Conservation (phyloP, 106 monocot species). For the Dioscorea zingiberensis region DNA sequence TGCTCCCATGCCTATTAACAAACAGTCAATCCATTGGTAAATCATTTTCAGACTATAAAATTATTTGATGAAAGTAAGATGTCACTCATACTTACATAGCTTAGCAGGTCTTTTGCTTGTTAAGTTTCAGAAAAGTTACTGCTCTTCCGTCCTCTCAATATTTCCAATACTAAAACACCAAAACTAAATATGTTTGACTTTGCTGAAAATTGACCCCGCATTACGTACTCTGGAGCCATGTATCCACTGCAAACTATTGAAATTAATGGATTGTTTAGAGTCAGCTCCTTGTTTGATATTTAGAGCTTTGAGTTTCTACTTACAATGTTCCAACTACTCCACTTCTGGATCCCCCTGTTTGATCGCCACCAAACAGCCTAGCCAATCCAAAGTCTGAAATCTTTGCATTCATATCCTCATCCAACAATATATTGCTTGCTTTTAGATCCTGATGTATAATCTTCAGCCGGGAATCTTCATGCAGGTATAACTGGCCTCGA, state of each 20-base stretch:
- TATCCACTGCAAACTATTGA: slow-evolving; percentile 12
- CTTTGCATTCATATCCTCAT: slow-evolving; percentile 3
- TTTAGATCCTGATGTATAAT: slow-evolving; percentile 7
- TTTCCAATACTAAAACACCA: slow-evolving; percentile 10
- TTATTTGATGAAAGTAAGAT: not conserved
- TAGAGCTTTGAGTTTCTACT: not conserved
- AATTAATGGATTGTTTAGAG: not conserved
- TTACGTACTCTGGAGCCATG: slow-evolving; percentile 11
- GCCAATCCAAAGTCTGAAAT: slow-evolving; percentile 7
- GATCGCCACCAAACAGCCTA: not conserved
- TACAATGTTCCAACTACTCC: slow-evolving; percentile 7
- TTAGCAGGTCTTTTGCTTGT: not conserved
- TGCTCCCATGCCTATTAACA: slow-evolving; percentile 1
- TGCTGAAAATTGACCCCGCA: not conserved
- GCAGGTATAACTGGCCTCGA: slow-evolving; percentile 2
- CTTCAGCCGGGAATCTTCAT: not conserved
- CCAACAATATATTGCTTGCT: slow-evolving; percentile 3
- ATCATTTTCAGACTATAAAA: too few species aligned
- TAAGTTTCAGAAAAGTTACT: not conserved
- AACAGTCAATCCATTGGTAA: not conserved
- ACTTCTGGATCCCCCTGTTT: not conserved
- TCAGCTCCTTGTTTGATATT: not conserved
- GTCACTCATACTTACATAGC: not conserved
- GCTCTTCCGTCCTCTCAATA: slow-evolving; percentile 3
- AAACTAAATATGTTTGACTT: slow-evolving; percentile 11